Evolutionary conservation across 1,284 basidiomycete species (phyloP).

Genomic region (Ganoderma lucidum): DNA sequence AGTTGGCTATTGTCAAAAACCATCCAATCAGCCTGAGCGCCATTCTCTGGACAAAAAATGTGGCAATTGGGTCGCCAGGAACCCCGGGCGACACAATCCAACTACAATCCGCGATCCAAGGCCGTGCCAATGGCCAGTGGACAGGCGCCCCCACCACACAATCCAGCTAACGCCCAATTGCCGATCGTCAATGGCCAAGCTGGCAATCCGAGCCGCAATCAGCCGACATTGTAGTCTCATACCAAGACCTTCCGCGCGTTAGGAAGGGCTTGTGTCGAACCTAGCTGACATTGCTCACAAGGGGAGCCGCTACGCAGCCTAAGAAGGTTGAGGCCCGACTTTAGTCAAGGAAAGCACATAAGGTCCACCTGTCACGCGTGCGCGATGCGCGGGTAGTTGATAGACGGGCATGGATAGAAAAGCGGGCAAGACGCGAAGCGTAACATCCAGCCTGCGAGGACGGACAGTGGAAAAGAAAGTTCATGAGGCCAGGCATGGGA

Average conservation of each 20-base stretch:
- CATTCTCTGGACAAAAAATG: no score
- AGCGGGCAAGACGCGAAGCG: no score
- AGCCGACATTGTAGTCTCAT: neutral
- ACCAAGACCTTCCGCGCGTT: no score
- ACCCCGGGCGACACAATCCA: neutral
- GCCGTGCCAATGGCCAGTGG: neutral
- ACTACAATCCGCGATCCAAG: neutral
- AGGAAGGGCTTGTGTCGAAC: no score
- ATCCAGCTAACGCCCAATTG: neutral
- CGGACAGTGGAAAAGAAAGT: no score
- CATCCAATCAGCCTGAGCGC: no score
- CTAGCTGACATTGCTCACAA: neutral
- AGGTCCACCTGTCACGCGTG: slow-evolving; percentile 22
- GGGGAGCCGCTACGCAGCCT: neutral
- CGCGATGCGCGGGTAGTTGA: no score
- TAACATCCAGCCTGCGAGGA: no score
- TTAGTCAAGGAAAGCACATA: neutral
- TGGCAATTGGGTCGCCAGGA: neutral
- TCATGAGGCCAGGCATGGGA: no score
- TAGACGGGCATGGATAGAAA: no score
- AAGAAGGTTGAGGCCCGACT: no score
- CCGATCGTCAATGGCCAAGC: neutral
- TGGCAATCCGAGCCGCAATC: neutral
- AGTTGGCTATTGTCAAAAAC: no score
- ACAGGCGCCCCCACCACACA: neutral